These are phyloP conservation scores for Leccinum solheimii DNA, from an alignment of 1,284 basidiomycete genomes.

Conservation along the genomic window DNA sequence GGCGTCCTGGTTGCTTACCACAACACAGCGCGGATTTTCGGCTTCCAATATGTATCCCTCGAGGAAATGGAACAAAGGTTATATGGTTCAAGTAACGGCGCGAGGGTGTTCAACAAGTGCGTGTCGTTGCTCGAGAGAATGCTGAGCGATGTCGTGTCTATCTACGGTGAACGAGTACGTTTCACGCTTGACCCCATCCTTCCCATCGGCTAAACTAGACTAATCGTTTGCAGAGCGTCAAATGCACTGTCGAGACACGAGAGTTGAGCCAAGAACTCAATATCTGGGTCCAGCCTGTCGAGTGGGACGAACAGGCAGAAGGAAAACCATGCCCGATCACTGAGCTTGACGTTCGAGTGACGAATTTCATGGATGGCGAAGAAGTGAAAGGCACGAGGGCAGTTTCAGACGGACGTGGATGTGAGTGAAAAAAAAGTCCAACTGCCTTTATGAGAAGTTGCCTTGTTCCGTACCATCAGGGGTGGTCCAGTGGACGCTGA, in stretches of 20 bases:
- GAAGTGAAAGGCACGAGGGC: slow-evolving; percentile 38
- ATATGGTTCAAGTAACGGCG: slow-evolving; percentile 62
- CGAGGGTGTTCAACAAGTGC: slow-evolving; percentile 78
- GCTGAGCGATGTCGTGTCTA: slow-evolving; percentile 56
- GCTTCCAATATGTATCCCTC: slow-evolving; percentile 92
- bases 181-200: neutral
- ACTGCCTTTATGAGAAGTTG: neutral
- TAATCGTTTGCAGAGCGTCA: slow-evolving; percentile 47
- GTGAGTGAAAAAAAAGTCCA: slow-evolving; percentile 35
- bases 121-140: slow-evolving; percentile 75
- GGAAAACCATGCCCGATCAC: slow-evolving; percentile 39
- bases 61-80: slow-evolving; percentile 86
- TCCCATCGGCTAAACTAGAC: neutral
- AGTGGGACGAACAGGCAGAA: slow-evolving; percentile 42
- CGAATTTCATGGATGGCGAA: slow-evolving; percentile 36
- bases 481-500: slow-evolving; percentile 54
- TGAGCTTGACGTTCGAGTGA: slow-evolving; percentile 42
- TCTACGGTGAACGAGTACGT: slow-evolving; percentile 69
- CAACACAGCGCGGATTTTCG: slow-evolving; percentile 86
- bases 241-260: slow-evolving; percentile 58
- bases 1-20: slow-evolving; percentile 96
- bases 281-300: slow-evolving; percentile 66
- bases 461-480: slow-evolving; percentile 40
- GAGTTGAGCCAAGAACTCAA: slow-evolving; percentile 47
- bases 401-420: slow-evolving; percentile 36